phyloP scores from a whole-genome alignment of 495 filamentous ascomycete genomes.

The Penicillium soppii region DNA sequence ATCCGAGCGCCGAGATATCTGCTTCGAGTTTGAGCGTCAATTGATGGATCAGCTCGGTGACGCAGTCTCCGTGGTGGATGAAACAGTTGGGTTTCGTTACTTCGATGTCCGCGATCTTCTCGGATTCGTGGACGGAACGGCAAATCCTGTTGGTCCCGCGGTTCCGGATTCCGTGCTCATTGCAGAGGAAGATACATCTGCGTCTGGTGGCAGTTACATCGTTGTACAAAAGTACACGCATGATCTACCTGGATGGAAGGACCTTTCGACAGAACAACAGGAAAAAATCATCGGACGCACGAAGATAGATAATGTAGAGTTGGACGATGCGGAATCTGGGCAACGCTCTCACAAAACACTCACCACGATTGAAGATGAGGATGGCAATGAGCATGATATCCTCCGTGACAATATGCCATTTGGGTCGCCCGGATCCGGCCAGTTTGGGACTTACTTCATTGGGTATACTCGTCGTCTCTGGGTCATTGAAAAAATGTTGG shows the following conservation, averaged over 20 bases:
- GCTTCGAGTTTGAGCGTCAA: constrained; percentile 58
- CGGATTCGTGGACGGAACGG: constrained; percentile 60
- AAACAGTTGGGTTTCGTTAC: constrained; percentile 58
- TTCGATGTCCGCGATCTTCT: constrained; percentile 59
- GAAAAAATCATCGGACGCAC: constrained; percentile 57
- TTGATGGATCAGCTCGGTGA: constrained; percentile 49
- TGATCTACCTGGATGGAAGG: constrained; percentile 46
- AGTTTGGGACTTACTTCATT: constrained; percentile 62
- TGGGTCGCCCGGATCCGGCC: constrained; percentile 48
- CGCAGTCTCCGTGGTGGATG: constrained; percentile 46
- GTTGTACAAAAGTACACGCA: constrained; percentile 61
- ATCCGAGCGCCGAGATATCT: constrained; percentile 54
- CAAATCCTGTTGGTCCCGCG: constrained; percentile 53
- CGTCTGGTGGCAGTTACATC: constrained; percentile 52
- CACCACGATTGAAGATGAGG: constrained; percentile 52
- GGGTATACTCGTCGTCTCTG: constrained; percentile 54
- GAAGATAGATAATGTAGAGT: constrained; percentile 55
- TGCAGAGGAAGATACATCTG: constrained; percentile 38
- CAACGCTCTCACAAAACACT: constrained; percentile 56
- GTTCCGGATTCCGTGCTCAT: constrained; percentile 45
- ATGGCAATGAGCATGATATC: constrained; percentile 52
- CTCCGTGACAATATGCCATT: constrained; percentile 63
- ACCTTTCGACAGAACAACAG: constrained; percentile 49
- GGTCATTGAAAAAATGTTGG: constrained; percentile 59
- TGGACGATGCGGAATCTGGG: constrained; percentile 49